Percentiles rank a stretch among this genome's conserved stretches.
These are phyloP conservation scores for Chamaenerion angustifolium DNA, from an alignment of 345 rosid species.

Conservation along the genomic window DNA sequence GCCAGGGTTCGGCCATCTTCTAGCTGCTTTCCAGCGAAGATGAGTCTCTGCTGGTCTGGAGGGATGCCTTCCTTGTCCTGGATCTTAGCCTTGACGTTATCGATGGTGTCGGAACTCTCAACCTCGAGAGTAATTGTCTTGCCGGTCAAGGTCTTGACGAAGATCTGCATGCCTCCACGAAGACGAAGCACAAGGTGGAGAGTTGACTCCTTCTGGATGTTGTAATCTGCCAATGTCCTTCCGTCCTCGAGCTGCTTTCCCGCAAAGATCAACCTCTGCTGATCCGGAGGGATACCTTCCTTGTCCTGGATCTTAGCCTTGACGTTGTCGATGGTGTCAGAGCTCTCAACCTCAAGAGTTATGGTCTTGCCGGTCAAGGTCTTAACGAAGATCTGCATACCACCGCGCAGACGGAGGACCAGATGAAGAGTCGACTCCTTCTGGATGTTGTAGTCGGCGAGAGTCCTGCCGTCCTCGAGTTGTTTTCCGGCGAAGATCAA, in stretches of 20 bases:
- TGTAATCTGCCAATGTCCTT: slow-evolving; percentile 12
- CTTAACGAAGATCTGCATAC: slow-evolving; percentile 18
- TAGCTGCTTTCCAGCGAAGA: slow-evolving; percentile 28
- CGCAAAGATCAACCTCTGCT: slow-evolving; percentile 17
- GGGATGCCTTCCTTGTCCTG: slow-evolving; percentile 31
- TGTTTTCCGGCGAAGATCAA: slow-evolving; percentile 18
- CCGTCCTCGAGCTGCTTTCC: slow-evolving; percentile 18
- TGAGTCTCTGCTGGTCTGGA: slow-evolving; percentile 26
- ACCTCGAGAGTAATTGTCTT: slow-evolving; percentile 27
- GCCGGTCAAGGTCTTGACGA: slow-evolving; percentile 24
- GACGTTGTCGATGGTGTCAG: slow-evolving; percentile 17
- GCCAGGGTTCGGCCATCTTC: slow-evolving; percentile 28
- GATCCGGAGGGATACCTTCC: slow-evolving; percentile 16
- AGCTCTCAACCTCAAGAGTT: slow-evolving; percentile 17
- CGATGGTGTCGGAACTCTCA: slow-evolving; percentile 25
- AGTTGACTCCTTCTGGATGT: slow-evolving; percentile 15
- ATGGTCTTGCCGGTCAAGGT: slow-evolving; percentile 17
- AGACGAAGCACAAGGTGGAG: slow-evolving; percentile 15
- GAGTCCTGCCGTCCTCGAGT: slow-evolving; percentile 13
- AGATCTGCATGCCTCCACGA: slow-evolving; percentile 21
- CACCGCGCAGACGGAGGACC: slow-evolving; percentile 13
- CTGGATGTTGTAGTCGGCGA: slow-evolving; percentile 13
- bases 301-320: slow-evolving; percentile 20
- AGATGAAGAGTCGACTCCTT: slow-evolving; percentile 15
- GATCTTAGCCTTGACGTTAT: slow-evolving; percentile 26